phyloP scores from a whole-genome alignment of 2,329 filamentous ascomycete genomes.

The Cercospora sp. region DNA sequence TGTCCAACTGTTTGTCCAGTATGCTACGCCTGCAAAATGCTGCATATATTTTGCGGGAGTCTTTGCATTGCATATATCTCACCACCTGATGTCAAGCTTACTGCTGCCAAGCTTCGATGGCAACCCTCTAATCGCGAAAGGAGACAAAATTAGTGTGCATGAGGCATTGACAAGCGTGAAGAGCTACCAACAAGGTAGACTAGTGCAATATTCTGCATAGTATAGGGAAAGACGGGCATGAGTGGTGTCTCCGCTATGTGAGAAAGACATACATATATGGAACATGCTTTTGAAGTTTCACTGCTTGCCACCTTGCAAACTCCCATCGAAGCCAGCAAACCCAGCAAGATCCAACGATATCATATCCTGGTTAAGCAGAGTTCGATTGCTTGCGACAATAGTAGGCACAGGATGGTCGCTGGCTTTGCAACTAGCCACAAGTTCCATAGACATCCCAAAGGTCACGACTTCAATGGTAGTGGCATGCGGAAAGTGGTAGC shows the following conservation, averaged over 20 bases:
- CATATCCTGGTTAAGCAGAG: neutral
- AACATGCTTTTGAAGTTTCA: neutral
- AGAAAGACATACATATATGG: neutral
- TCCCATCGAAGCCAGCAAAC: neutral
- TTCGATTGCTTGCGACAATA: neutral
- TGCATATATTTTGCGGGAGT: neutral
- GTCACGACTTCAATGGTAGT: neutral
- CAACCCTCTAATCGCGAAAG: neutral
- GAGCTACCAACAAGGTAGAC: neutral
- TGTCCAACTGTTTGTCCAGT: neutral
- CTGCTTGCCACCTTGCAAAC: neutral
- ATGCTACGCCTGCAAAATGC: neutral
- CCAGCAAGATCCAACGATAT: neutral
- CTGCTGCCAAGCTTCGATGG: neutral
- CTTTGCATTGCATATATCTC: neutral
- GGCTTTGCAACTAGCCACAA: neutral
- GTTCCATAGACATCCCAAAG: neutral
- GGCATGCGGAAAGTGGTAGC: neutral
- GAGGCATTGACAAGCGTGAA: neutral
- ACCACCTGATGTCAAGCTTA: neutral
- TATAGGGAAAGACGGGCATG: neutral
- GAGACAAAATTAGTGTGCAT: neutral
- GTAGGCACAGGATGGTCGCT: neutral
- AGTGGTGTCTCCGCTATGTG: too few relatives aligned
- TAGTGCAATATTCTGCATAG: neutral